Evolutionary conservation across 352 stramenopile genomes (phyloP).

Genomic region (Globisporangium solare): DNA sequence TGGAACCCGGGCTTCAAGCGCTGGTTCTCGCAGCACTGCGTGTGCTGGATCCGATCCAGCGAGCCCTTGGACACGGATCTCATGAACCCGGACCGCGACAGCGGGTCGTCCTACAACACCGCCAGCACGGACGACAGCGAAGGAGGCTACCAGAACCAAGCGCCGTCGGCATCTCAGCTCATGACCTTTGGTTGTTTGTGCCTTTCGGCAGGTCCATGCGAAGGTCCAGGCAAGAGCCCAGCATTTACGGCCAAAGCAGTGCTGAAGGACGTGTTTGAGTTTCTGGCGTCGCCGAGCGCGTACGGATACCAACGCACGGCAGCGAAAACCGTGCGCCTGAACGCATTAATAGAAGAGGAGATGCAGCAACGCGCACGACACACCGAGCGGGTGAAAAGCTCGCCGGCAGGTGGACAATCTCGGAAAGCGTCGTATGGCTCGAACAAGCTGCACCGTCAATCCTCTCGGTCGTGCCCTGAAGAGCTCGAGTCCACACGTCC

Average conservation of each 20-base stretch:
- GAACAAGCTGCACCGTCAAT: constrained; percentile 6
- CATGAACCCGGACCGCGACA: constrained; percentile 19
- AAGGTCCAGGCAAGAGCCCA: constrained; percentile 42
- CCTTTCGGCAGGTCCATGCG: constrained; percentile 65
- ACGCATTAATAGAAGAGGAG: constrained; percentile 38
- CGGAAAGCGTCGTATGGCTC: neutral
- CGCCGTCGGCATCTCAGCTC: constrained; percentile 29
- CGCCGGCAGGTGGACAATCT: neutral
- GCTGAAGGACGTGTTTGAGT: constrained; percentile 79
- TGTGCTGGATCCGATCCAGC: constrained; percentile 71
- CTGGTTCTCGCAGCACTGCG: constrained; percentile 76
- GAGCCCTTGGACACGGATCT: constrained; percentile 64
- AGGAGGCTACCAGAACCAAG: constrained; percentile 13
- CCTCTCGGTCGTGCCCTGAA: constrained; percentile 11
- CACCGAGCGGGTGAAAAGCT: constrained; percentile 2
- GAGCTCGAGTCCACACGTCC: constrained; percentile 2
- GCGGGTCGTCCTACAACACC: constrained; percentile 15
- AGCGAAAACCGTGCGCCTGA: constrained; percentile 40
- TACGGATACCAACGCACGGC: constrained; percentile 76
- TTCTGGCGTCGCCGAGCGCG: constrained; percentile 64
- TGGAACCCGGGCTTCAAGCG: constrained; percentile 74
- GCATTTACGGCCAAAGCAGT: constrained; percentile 70
- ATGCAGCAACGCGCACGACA: constrained; percentile 12
- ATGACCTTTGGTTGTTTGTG: constrained; percentile 67
- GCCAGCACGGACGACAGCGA: constrained; percentile 22